phyloP scores from a whole-genome alignment of 2,329 filamentous ascomycete species.

The Colletotrichum sansevieriae region DNA sequence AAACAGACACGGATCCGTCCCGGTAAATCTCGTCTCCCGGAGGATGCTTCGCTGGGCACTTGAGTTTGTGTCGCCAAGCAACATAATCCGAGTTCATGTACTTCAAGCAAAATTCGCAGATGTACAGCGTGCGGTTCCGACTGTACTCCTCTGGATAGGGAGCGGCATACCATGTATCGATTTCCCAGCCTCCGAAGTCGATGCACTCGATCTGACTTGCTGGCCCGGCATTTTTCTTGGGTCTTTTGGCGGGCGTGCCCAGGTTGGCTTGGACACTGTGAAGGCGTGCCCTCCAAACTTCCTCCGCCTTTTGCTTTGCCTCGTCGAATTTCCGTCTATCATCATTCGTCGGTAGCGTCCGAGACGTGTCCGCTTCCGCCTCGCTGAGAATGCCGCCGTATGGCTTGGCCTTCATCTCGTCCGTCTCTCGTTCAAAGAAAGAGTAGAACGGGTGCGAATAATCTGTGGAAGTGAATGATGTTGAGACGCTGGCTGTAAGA shows the following conservation, averaged over 20 bases:
- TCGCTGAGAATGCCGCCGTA: conserved; percentile 95
- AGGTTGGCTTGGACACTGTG: conserved; percentile 72
- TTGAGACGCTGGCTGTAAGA: conserved; percentile 27
- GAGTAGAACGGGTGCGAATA: conserved; percentile 88
- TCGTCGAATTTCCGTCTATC: conserved; percentile 91
- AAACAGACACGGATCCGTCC: conserved; percentile 90
- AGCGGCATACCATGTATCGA: conserved; percentile 98
- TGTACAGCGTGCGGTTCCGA: conserved; percentile 95
- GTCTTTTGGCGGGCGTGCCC: conserved; percentile 73
- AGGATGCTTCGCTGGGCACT: conserved; percentile 96
- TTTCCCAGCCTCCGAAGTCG: conserved; percentile 97
- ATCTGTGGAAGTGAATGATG: conserved; percentile 52
- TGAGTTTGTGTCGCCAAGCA: conserved; percentile 96
- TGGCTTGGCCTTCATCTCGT: conserved; percentile 91
- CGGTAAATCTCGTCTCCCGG: conserved; percentile 98
- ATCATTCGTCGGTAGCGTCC: conserved; percentile 83
- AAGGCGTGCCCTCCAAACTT: conserved; percentile 83
- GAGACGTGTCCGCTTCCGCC: conserved; percentile 89
- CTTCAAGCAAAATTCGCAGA: conserved; percentile 98
- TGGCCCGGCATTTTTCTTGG: conserved; percentile 83
- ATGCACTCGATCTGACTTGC: conserved; percentile 99
- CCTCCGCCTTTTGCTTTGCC: conserved; percentile 90
- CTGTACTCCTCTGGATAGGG: conserved; percentile 99
- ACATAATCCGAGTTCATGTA: conserved; percentile 99
- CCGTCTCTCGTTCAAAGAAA: conserved; percentile 88